Base-by-base conservation (phyloP, 1,139 yeast species). In the Sugiyamaella pinicola region DNA sequence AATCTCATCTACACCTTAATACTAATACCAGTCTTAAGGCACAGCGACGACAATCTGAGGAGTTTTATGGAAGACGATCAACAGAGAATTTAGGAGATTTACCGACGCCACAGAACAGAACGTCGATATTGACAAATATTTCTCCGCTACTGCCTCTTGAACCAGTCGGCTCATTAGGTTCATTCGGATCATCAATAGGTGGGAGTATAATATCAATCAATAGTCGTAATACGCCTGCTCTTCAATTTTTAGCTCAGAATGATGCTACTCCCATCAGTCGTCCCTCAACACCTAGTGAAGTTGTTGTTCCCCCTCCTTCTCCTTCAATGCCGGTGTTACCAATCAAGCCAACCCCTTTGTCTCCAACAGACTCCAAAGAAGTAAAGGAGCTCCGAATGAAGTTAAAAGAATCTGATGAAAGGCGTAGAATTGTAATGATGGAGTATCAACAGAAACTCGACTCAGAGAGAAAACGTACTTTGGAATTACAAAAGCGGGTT, bases 381-480 rank as follows among this genome's bases (percentile, higher is more conserved):
- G 40, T 58, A 0, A 44, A 53, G 7, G 61, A 61, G 31, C 56
- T 63, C 34, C 47, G 59, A 28, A 56, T 52, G 28, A 59, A 59
- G 43, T 56, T 65, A 24, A 56, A 64, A 33, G 64, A 62, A 43
- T 52, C 64, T 12, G 68, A 65, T 28, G 67, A 65, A 12, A 59
- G 59, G 39, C 58, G 66, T 10, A 55, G 66, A 3, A 54, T 54
- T 26, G 40, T 59, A 34, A 55, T 65, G 52, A 51, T 63, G n/a
- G 67, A 66, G 33, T 65, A 64, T 54, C 67, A 64, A 54, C 61
- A 63, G 41, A 65, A 64, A 50, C 55, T 66, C 7, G 69, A 65
- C 48, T 50, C 54, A 10, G 66, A 65, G 52, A 57, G 69, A 24
- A 57, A 58, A 37, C 56, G 61, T 31, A 57, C 56, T n/a, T 26